Conservation (phyloP, 352 stramenopile species). For the Phytopythium montanum region DNA sequence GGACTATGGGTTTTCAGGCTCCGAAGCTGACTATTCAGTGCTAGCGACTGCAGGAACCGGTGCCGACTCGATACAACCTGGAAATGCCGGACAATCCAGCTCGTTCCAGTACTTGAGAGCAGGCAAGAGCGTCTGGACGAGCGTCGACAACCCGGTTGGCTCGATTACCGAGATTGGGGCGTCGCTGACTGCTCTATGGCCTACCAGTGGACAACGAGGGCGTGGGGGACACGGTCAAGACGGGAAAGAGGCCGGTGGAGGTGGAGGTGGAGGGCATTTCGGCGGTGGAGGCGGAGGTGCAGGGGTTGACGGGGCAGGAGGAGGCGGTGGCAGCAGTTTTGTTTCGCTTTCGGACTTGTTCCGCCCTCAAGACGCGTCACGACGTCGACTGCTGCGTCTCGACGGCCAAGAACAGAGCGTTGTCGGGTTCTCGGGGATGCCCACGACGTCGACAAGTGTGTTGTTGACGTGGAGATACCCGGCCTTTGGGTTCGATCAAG, state of each 20-base stretch:
- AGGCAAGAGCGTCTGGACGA: slow-evolving; percentile 34
- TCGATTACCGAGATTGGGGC: neutral
- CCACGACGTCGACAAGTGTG: slow-evolving; percentile 34
- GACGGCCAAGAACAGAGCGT: slow-evolving; percentile 22
- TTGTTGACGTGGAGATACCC: slow-evolving; percentile 36
- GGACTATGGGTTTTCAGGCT: slow-evolving; percentile 47
- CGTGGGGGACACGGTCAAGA: slow-evolving; percentile 64
- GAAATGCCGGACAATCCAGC: slow-evolving; percentile 31
- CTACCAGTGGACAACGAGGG: slow-evolving; percentile 33
- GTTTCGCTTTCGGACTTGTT: slow-evolving; percentile 22
- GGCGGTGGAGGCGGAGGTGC: slow-evolving; percentile 67
- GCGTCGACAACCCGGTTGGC: slow-evolving; percentile 4
- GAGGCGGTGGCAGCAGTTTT: slow-evolving; percentile 63
- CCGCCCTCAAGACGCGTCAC: slow-evolving; percentile 7
- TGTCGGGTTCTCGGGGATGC: slow-evolving; percentile 12
- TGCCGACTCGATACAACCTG: slow-evolving; percentile 19
- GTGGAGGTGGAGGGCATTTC: slow-evolving; percentile 70
- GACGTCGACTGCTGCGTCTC: slow-evolving; percentile 13
- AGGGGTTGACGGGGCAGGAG: slow-evolving; percentile 55
- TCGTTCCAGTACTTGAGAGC: slow-evolving; percentile 43
- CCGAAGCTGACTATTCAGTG: slow-evolving; percentile 40
- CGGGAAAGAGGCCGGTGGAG: slow-evolving; percentile 73
- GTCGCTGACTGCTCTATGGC: slow-evolving; percentile 6
- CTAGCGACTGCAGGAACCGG: slow-evolving; percentile 51
- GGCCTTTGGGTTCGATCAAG: slow-evolving; percentile 31